Evolutionary conservation across 2,329 filamentous ascomycete species (phyloP).

Genomic region (Massarina eburnea): DNA sequence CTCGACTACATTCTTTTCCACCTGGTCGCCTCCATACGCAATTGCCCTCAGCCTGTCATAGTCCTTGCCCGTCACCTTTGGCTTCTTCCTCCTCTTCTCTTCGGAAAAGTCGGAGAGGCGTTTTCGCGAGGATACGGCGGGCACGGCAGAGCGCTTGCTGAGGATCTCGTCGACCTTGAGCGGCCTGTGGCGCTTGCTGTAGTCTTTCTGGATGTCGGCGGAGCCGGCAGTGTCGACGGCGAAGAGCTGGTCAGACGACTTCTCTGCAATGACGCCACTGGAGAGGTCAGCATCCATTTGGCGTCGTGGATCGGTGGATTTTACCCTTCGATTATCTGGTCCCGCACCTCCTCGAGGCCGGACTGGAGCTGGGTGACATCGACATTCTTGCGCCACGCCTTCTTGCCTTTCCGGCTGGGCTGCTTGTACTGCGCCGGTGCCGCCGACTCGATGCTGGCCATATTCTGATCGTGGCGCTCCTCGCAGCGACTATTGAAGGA

Average conservation of each 20-base stretch:
- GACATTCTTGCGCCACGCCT: slow-evolving; percentile 98
- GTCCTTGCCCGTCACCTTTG: slow-evolving; percentile 83
- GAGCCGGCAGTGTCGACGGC: slow-evolving; percentile 76
- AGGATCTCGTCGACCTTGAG: slow-evolving; percentile 93
- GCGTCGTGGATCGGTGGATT: slow-evolving; percentile 3
- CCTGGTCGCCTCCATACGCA: slow-evolving; percentile 69
- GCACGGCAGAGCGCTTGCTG: slow-evolving; percentile 76
- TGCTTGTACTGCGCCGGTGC: slow-evolving; percentile 83
- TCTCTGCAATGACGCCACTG: slow-evolving; percentile 84
- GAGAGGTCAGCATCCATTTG: slow-evolving; percentile 15
- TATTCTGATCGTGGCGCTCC: too few relatives aligned
- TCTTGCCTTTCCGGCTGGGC: slow-evolving; percentile 94
- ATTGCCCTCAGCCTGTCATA: slow-evolving; percentile 75
- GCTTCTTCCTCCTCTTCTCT: slow-evolving; percentile 69
- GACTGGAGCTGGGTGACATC: slow-evolving; percentile 83
- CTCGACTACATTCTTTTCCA: slow-evolving; percentile 50
- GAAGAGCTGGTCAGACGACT: slow-evolving; percentile 81
- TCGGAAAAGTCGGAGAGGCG: slow-evolving; percentile 72
- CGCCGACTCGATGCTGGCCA: slow-evolving; percentile 37
- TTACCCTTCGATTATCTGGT: slow-evolving; percentile 90
- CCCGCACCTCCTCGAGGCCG: slow-evolving; percentile 80
- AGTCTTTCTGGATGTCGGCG: slow-evolving; percentile 63
- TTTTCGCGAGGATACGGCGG: slow-evolving; percentile 78
- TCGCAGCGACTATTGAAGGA: too few relatives aligned
- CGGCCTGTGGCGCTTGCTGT: slow-evolving; percentile 70